Base-by-base conservation (phyloP, 2,329 filamentous ascomycete genomes). In the Monosporascus sp. region DNA sequence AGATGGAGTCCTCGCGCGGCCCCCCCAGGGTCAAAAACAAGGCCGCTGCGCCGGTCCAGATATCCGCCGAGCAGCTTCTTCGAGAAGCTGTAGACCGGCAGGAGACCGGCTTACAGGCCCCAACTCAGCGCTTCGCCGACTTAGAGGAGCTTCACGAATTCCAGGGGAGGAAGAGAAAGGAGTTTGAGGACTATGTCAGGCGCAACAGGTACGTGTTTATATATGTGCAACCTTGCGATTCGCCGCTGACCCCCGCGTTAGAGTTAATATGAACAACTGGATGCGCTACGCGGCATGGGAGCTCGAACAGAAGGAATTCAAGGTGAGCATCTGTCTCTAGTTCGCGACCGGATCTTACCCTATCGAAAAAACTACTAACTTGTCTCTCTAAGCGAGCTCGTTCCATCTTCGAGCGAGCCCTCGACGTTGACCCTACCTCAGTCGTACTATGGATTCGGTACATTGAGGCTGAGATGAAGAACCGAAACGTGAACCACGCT, bases 11-110 rank as follows among this genome's bases (percentile, higher is more conserved):
- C 53, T 86, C 89, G 61, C 87, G 93, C 59, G 94, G 93, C 64
- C 93, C 94, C 54, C 93, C 94, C 14, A 81, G 91, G 82, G 94
- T 99, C 79, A 97, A 97, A 74, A 97, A 99, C 80, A 99, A 99
- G 87, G 90, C 89, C 60, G 82, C 94, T 1, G 93, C 93, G 74
- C 90, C 88, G 41, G 78, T 89, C 53, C 87, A 97, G 75, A 96
- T 99, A 70, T 95, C 89, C 60, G 94, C 94, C 61, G 94, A 99
- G 74, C 94, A 99, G 77, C 86, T 99, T 58, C 85, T 99, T 44
- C 89, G 94, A 62, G 94, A 99, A 77, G 94, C 94, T 59, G 94
- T 97, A 59, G 94, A 99, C 73, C 85, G 94, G 56, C 94, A 97
- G 74, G 94, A 99, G 74, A 85, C 87, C 36, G 83, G 84, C 41